phyloP scores from a whole-genome alignment of 805 yeast species.

The Candida yuanshanica region DNA sequence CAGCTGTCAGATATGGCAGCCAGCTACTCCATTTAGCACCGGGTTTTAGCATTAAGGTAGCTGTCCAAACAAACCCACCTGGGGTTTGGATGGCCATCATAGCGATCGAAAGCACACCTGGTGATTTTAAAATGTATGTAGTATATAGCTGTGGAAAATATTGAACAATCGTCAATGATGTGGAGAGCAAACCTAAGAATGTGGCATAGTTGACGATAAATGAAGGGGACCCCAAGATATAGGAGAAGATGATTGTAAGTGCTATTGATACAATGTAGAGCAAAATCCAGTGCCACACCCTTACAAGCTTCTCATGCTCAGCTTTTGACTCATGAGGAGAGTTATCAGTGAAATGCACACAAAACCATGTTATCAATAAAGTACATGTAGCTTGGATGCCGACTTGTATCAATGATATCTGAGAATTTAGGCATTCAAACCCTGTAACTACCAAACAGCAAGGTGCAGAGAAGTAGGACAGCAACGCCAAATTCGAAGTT shows the following conservation, averaged over 20 bases:
- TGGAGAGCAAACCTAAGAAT: slow-evolving; percentile 58
- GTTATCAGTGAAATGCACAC: slow-evolving; percentile 40
- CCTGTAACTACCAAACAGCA: slow-evolving; percentile 48
- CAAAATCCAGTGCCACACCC: slow-evolving; percentile 36
- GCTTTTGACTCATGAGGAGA: slow-evolving; percentile 33
- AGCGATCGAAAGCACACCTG: slow-evolving; percentile 72
- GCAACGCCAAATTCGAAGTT: slow-evolving; percentile 56
- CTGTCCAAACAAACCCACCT: slow-evolving; percentile 79
- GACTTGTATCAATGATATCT: slow-evolving; percentile 62
- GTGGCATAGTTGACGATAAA: slow-evolving; percentile 42
- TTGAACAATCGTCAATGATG: slow-evolving; percentile 60
- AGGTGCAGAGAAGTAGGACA: slow-evolving; percentile 52
- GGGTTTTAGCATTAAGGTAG: slow-evolving; percentile 61
- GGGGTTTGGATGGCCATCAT: slow-evolving; percentile 89
- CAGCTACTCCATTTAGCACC: slow-evolving; percentile 86
- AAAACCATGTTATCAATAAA: slow-evolving; percentile 47
- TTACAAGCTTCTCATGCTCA: slow-evolving; percentile 37
- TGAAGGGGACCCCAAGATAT: slow-evolving; percentile 15
- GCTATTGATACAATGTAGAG: slow-evolving; percentile 30
- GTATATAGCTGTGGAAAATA: slow-evolving; percentile 76
- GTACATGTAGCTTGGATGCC: slow-evolving; percentile 59
- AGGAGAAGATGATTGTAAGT: slow-evolving; percentile 28
- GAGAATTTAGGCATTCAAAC: slow-evolving; percentile 63
- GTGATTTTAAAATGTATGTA: slow-evolving; percentile 61
- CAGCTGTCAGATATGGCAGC: slow-evolving; percentile 74